A percentile compares a stretch with the other conserved stretches of the same genome.
Evolutionary conservation across 2,329 filamentous ascomycete species (phyloP).

Genomic region (Alternaria gansuensis): DNA sequence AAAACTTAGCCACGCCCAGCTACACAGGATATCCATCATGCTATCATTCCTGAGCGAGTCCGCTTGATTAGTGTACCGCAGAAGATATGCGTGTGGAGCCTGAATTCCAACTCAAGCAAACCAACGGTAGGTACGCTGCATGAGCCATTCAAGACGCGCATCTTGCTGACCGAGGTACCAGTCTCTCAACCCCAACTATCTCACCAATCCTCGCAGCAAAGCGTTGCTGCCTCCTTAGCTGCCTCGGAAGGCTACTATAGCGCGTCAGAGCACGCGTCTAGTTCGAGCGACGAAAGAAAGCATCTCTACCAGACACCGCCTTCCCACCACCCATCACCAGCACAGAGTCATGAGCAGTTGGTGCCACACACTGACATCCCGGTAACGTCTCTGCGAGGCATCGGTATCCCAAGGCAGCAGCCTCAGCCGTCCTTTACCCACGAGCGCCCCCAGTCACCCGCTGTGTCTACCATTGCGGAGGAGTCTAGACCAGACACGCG

Average conservation of each 20-base stretch:
- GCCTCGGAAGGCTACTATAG: conserved; percentile 63
- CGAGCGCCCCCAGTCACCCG: conserved; percentile 36
- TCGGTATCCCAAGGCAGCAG: conserved; percentile 46
- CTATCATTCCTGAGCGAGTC: conserved; percentile 41
- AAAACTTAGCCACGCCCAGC: conserved; percentile 37
- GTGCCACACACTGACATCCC: conserved; percentile 37
- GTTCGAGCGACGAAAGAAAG: conserved; percentile 47
- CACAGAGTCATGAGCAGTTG: conserved; percentile 52
- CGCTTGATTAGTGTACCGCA: conserved; percentile 38
- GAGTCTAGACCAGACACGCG: conserved; percentile 41
- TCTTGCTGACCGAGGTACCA: conserved; percentile 34
- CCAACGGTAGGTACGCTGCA: conserved; percentile 51
- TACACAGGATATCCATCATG: conserved; percentile 30
- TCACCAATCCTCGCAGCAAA: conserved; percentile 56
- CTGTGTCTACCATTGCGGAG: conserved; percentile 47
- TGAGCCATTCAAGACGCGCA: conserved; percentile 10
- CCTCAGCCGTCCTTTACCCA: conserved; percentile 23
- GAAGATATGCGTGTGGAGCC: conserved; percentile 52
- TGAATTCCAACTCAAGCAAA: conserved; percentile 53
- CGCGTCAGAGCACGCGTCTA: conserved; percentile 54
- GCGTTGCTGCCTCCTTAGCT: conserved; percentile 59
- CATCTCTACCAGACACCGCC: conserved; percentile 48
- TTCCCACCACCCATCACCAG: conserved; percentile 46
- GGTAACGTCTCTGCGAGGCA: conserved; percentile 46
- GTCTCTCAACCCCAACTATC: conserved; percentile 54